phyloP scores from a whole-genome alignment of 768 basidiomycete genomes.

The Pilatotrama ljubarskyi region DNA sequence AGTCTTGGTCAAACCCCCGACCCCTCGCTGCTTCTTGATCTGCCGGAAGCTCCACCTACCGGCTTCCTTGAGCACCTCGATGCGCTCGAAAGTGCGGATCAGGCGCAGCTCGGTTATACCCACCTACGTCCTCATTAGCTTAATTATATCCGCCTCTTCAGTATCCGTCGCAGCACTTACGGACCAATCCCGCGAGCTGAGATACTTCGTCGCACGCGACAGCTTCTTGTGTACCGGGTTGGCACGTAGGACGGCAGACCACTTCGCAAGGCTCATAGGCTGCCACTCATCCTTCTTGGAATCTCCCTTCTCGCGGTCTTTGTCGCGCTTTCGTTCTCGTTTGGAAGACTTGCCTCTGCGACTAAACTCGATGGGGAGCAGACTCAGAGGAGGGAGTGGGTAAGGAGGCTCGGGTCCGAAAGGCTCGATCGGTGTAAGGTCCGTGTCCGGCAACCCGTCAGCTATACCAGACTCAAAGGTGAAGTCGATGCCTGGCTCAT shows the following conservation, averaged over 20 bases:
- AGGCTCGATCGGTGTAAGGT: background rate
- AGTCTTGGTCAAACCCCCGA: constrained; percentile 72
- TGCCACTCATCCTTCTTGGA: constrained; percentile 59
- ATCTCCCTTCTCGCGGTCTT: constrained; percentile 46
- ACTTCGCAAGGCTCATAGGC: constrained; percentile 47
- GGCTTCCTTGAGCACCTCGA: constrained; percentile 78
- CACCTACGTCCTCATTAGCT: constrained; percentile 45
- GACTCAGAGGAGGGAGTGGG: constrained; percentile 54
- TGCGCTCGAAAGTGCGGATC: constrained; percentile 76
- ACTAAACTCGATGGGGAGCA: constrained; percentile 55
- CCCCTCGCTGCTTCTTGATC: constrained; percentile 88
- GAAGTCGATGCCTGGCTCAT: background rate
- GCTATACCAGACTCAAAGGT: background rate
- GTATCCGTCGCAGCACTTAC: constrained; percentile 45
- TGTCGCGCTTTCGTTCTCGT: constrained; percentile 51
- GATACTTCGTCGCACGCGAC: constrained; percentile 69
- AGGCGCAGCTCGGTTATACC: constrained; percentile 80
- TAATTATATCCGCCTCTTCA: background rate
- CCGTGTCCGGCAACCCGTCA: constrained; percentile 1
- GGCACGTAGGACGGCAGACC: constrained; percentile 72
- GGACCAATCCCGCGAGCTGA: constrained; percentile 81
- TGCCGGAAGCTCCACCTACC: constrained; percentile 92
- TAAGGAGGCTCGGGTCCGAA: constrained; percentile 45
- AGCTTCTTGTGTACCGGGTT: constrained; percentile 78
- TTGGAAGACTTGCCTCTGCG: constrained; percentile 50